Evolutionary conservation across 2,329 filamentous ascomycete species (phyloP).

Genomic region (Bipolaris gigantea): DNA sequence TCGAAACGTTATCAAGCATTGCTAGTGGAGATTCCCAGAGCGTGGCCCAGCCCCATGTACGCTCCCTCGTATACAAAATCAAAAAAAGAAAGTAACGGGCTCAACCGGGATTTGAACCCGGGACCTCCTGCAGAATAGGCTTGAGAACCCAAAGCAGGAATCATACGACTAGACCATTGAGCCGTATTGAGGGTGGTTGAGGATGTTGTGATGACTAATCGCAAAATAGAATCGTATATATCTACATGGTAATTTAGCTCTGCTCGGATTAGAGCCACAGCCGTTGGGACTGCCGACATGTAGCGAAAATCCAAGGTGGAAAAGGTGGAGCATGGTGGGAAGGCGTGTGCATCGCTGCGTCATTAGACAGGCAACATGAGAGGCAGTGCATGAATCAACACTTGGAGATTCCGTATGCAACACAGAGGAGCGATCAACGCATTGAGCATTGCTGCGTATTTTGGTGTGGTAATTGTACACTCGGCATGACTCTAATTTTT

Average conservation of each 20-base stretch:
- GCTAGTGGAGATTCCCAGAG: neutral
- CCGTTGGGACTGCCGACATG: neutral
- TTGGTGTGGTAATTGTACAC: neutral
- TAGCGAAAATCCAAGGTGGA: neutral
- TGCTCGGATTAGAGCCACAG: too few species aligned
- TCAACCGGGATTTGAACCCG: conserved; percentile 22
- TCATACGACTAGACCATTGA: conserved; percentile 35
- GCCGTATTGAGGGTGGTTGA: conserved; percentile 1
- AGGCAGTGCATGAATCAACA: neutral
- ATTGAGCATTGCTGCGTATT: neutral
- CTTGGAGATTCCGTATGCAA: neutral
- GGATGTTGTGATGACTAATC: neutral
- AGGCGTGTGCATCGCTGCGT: neutral
- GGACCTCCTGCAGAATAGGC: conserved; percentile 29
- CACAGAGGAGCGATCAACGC: neutral
- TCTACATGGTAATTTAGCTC: neutral
- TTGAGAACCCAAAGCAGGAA: conserved; percentile 32
- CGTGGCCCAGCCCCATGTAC: too few species aligned
- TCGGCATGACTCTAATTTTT: conserved; percentile 3
- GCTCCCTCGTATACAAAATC: neutral
- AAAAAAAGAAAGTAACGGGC: neutral
- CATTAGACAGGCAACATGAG: neutral
- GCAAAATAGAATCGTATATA: neutral
- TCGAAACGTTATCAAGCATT: too few species aligned
- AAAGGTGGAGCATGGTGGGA: neutral